These are phyloP conservation scores for Colletotrichum gigasporum DNA, from an alignment of 2,329 filamentous ascomycete genomes.

Conservation along the genomic window DNA sequence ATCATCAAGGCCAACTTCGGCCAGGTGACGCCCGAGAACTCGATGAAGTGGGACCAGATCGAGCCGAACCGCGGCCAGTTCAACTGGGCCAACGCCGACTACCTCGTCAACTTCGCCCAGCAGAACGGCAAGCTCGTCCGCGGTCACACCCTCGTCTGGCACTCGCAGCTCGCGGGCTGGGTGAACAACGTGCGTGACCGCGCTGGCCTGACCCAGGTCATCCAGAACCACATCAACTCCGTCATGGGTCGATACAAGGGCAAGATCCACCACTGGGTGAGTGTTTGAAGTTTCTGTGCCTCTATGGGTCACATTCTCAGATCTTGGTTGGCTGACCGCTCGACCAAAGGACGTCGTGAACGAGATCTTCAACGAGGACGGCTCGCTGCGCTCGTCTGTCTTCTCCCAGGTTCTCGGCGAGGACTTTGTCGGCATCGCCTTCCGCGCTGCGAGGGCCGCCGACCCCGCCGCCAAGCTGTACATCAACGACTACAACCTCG, in stretches of 20 bases:
- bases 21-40: constrained; percentile 74
- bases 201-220: constrained; percentile 60
- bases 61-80: constrained; percentile 60
- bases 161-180: constrained; percentile 68
- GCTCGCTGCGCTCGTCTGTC: constrained; percentile 66
- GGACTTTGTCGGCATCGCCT: constrained; percentile 75
- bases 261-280: constrained; percentile 66
- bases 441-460: constrained; percentile 71
- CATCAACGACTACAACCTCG: constrained; percentile 80
- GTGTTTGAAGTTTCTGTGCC: constrained; percentile 9
- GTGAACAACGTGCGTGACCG: constrained; percentile 65
- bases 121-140: constrained; percentile 67
- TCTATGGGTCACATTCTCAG: no score
- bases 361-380: constrained; percentile 72
- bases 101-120: constrained; percentile 66
- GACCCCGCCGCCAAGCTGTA: constrained; percentile 76
- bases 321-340: background rate
- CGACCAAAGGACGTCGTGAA: constrained; percentile 67
- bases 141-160: constrained; percentile 74
- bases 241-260: constrained; percentile 69
- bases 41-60: constrained; percentile 74
- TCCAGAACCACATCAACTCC: constrained; percentile 68
- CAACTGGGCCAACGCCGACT: constrained; percentile 66
- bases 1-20: constrained; percentile 71
- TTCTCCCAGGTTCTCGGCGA: constrained; percentile 76